Evolutionary conservation across 2,329 filamentous ascomycete genomes (phyloP).

Genomic region (Aspergillus fijiensis): DNA sequence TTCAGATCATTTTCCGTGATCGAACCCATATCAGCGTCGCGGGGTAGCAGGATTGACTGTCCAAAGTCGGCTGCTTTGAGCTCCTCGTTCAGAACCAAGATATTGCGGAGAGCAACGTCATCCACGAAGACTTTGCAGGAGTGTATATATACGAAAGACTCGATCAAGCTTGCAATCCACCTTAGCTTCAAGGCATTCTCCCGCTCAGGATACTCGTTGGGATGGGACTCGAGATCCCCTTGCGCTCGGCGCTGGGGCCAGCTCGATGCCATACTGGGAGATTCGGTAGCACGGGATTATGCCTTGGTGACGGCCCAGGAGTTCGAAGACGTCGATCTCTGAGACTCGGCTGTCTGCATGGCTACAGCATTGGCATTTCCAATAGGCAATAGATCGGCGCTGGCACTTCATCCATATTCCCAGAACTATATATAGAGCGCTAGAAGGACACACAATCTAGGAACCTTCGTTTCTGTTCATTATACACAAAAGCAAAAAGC

Average conservation of each 20-base stretch:
- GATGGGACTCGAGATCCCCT: constrained; percentile 14
- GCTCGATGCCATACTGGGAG: constrained; percentile 20
- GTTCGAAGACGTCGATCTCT: constrained; percentile 18
- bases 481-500: too few relatives aligned
- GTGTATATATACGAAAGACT: constrained; percentile 6
- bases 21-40: constrained; percentile 7
- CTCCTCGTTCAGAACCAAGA: constrained; percentile 13
- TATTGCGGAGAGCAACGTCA: constrained; percentile 15
- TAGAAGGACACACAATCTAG: too few relatives aligned
- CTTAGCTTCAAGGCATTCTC: constrained; percentile 4
- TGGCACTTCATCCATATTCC: too few relatives aligned
- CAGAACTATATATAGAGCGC: too few relatives aligned
- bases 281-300: constrained; percentile 17
- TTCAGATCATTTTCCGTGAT: constrained; percentile 7
- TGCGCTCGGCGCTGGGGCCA: constrained; percentile 19
- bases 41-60: constrained; percentile 13
- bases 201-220: constrained; percentile 7
- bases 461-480: too few relatives aligned
- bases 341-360: too few relatives aligned
- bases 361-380: too few relatives aligned
- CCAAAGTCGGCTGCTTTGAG: constrained; percentile 17
- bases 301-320: constrained; percentile 18
- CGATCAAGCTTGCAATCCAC: constrained; percentile 11
- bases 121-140: constrained; percentile 13
- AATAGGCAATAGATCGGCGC: too few relatives aligned